Evolutionary conservation across 2,329 filamentous ascomycete genomes (phyloP).

Genomic region (Laburnicola sp.): DNA sequence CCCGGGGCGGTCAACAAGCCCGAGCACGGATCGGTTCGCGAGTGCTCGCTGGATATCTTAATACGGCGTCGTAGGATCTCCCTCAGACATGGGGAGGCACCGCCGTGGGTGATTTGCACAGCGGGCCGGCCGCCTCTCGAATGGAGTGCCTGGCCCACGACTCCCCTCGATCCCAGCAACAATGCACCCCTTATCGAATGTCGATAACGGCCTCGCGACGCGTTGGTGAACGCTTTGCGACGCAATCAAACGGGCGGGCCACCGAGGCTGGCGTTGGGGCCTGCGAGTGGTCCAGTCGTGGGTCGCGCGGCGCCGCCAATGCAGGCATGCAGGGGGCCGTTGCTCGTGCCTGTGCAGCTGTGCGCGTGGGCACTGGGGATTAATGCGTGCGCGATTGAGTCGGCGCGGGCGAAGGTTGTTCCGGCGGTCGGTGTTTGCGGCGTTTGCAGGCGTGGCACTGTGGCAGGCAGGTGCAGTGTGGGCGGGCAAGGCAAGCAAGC

Average conservation of each 20-base stretch:
- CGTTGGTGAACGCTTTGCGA: constrained; percentile 33
- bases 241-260: constrained; percentile 35
- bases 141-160: constrained; percentile 25
- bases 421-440: constrained; percentile 6
- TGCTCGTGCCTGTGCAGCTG: constrained; percentile 14
- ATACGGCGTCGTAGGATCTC: constrained; percentile 17
- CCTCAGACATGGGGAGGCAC: too few relatives aligned
- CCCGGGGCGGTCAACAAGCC: constrained; percentile 34
- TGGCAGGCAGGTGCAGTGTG: too few relatives aligned
- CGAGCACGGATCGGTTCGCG: constrained; percentile 9
- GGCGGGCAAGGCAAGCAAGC: too few relatives aligned
- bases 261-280: constrained; percentile 38
- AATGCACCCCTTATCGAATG: constrained; percentile 26
- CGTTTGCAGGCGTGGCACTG: constrained; percentile 11
- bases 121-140: constrained; percentile 17
- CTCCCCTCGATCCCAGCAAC: constrained; percentile 27
- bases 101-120: constrained; percentile 18
- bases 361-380: too few relatives aligned
- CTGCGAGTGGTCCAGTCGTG: constrained; percentile 21
- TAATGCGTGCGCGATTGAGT: not conserved
- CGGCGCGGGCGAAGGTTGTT: constrained; percentile 4
- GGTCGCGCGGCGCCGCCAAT: constrained; percentile 23
- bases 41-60: constrained; percentile 16
- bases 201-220: constrained; percentile 30
- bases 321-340: constrained; percentile 24